Evolutionary conservation across 2,329 filamentous ascomycete species (phyloP).

Genomic region (Albophoma yamanashiensis): DNA sequence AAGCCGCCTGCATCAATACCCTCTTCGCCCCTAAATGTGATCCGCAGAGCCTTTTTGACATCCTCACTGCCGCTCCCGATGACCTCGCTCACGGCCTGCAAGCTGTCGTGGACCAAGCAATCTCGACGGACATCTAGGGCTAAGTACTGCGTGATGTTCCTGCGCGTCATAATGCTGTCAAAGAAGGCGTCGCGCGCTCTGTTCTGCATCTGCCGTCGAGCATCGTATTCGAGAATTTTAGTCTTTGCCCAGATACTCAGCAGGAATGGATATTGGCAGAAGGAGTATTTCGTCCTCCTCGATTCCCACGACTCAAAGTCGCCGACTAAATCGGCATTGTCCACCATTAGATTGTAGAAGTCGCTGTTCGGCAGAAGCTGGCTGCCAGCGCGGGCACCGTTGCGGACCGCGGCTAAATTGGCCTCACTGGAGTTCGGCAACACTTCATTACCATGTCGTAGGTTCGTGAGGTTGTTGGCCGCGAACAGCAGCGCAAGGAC

Average conservation of each 20-base stretch:
- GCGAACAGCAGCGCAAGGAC: slow-evolving; percentile 73
- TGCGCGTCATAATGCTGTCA: slow-evolving; percentile 70
- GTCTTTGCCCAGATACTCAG: slow-evolving; percentile 90
- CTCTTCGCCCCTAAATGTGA: slow-evolving; percentile 81
- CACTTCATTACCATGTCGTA: slow-evolving; percentile 21
- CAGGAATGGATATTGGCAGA: slow-evolving; percentile 88
- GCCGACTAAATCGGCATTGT: slow-evolving; percentile 72
- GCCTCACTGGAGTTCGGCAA: slow-evolving; percentile 12
- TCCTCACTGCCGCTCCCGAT: slow-evolving; percentile 73
- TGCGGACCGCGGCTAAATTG: slow-evolving; percentile 9
- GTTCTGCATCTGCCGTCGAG: slow-evolving; percentile 77
- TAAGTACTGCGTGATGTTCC: slow-evolving; percentile 66
- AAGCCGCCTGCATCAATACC: slow-evolving; percentile 84
- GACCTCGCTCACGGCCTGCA: slow-evolving; percentile 75
- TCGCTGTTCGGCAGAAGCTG: slow-evolving; percentile 69
- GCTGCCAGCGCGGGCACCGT: slow-evolving; percentile 29
- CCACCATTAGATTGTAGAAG: slow-evolving; percentile 81
- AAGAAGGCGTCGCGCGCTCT: slow-evolving; percentile 87
- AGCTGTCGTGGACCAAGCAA: slow-evolving; percentile 79
- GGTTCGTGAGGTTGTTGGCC: slow-evolving; percentile 54
- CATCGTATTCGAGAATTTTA: slow-evolving; percentile 79
- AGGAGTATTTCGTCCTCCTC: slow-evolving; percentile 63
- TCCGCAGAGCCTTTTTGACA: slow-evolving; percentile 80
- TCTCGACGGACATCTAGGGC: slow-evolving; percentile 69
- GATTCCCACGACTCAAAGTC: slow-evolving; percentile 87